phyloP scores from a whole-genome alignment of 192 early-diverging fungal species.

The Dissophora globulifera region DNA sequence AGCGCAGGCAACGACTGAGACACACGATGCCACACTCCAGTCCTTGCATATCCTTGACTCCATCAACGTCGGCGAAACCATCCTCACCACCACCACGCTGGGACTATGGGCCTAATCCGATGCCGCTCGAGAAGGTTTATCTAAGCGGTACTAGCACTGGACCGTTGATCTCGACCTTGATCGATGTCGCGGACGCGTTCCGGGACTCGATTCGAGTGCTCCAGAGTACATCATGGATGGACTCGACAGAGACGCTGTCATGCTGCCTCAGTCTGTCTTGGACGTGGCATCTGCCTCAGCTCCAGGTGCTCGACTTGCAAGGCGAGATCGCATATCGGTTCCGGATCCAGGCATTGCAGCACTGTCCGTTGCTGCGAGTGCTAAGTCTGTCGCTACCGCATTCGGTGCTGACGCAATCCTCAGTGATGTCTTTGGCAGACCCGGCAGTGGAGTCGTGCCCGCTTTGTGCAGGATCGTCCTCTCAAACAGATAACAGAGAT shows the following conservation, averaged over 20 bases:
- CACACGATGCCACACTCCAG: neutral
- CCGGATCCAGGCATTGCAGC: conserved; percentile 16
- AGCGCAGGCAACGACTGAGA: conserved; percentile 5
- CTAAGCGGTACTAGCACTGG: conserved; percentile 32
- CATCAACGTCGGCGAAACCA: too few species aligned
- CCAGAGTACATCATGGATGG: conserved; percentile 42
- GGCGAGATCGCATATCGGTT: conserved; percentile 41
- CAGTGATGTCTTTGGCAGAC: neutral
- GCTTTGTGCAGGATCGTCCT: too few species aligned
- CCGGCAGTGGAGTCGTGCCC: neutral
- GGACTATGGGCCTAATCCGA: conserved; percentile 8
- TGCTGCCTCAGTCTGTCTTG: conserved; percentile 17
- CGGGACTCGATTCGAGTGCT: conserved; percentile 33
- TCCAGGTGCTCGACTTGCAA: conserved; percentile 35
- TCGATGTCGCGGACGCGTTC: conserved; percentile 36
- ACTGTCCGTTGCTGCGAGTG: conserved; percentile 24
- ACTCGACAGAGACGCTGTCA: conserved; percentile 19
- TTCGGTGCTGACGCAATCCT: conserved; percentile 5
- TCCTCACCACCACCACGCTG: too few species aligned
- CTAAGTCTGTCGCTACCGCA: conserved; percentile 28
- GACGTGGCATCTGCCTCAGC: conserved; percentile 25
- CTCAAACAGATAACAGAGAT: too few species aligned
- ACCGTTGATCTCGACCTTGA: conserved; percentile 29
- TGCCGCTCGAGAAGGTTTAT: conserved; percentile 27
- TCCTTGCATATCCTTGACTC: too few species aligned